Percentiles rank a stretch among this genome's conserved stretches.
These are phyloP conservation scores for Dryadomyces quercivorus DNA, from an alignment of 2,329 filamentous ascomycete genomes.

Conservation along the genomic window DNA sequence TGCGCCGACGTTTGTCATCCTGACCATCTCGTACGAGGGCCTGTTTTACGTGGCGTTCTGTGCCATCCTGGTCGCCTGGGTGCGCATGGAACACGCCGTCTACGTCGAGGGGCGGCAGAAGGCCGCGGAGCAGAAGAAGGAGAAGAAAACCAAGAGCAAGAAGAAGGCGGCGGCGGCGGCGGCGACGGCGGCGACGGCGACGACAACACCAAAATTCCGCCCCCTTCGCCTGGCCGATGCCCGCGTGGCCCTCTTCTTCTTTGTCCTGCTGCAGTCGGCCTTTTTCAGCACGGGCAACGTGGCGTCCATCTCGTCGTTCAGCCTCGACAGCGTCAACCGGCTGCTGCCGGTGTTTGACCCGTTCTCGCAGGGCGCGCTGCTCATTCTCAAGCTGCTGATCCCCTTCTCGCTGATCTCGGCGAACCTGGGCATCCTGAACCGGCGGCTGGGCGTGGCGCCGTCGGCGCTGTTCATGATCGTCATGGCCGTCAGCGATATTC, in stretches of 20 bases:
- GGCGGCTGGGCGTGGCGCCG: constrained; percentile 68
- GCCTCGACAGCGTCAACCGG: constrained; percentile 76
- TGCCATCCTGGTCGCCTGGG: constrained; percentile 73
- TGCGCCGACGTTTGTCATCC: constrained; percentile 84
- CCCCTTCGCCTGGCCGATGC: constrained; percentile 70
- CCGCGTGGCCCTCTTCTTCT: constrained; percentile 85
- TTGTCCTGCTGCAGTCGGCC: constrained; percentile 84
- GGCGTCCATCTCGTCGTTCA: constrained; percentile 87
- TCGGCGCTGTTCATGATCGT: constrained; percentile 89
- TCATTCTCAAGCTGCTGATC: constrained; percentile 82
- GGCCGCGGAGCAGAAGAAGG: background rate
- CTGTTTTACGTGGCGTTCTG: constrained; percentile 91
- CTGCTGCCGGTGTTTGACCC: constrained; percentile 89
- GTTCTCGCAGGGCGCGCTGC: constrained; percentile 76
- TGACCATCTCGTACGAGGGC: constrained; percentile 95
- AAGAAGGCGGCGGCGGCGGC: background rate
- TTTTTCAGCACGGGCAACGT: constrained; percentile 98
- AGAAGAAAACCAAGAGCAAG: background rate
- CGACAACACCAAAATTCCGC: constrained; percentile 27
- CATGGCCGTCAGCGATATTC: constrained; percentile 79
- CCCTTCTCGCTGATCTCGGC: constrained; percentile 88
- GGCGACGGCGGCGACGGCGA: constrained; percentile 11
- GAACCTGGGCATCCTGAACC: constrained; percentile 87
- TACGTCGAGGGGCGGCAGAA: constrained; percentile 24
- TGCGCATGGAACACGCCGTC: constrained; percentile 76